Conservation (phyloP, 176 grass and related monocot genomes). For the Oryza australiensis region DNA sequence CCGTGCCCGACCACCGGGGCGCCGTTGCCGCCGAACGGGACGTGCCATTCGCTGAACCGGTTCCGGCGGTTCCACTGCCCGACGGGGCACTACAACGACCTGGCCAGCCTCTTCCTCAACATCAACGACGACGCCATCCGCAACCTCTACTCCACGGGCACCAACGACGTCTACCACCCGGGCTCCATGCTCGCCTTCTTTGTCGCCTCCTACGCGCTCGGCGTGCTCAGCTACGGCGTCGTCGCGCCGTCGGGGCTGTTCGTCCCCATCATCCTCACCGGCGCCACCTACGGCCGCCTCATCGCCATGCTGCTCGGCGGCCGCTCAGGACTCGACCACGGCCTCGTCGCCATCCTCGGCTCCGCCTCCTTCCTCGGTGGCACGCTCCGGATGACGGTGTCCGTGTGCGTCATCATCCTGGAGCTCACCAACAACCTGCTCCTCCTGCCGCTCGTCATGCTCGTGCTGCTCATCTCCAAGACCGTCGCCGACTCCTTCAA, state of each 20-base stretch:
- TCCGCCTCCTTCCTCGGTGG: slow-evolving; percentile 89
- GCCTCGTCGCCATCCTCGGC: slow-evolving; percentile 88
- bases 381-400: slow-evolving; percentile 87
- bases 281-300: slow-evolving; percentile 81
- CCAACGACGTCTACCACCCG: slow-evolving; percentile 73
- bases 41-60: slow-evolving; percentile 56
- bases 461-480: slow-evolving; percentile 94
- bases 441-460: slow-evolving; percentile 83
- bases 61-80: slow-evolving; percentile 81
- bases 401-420: slow-evolving; percentile 79
- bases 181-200: slow-evolving; percentile 71
- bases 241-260: slow-evolving; percentile 86
- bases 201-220: slow-evolving; percentile 64
- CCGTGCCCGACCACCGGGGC: slow-evolving; percentile 47
- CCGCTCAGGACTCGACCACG: slow-evolving; percentile 71
- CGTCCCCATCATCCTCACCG: slow-evolving; percentile 89
- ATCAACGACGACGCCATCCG: slow-evolving; percentile 92
- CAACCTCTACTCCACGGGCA: slow-evolving; percentile 74
- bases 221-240: slow-evolving; percentile 90
- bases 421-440: slow-evolving; percentile 98
- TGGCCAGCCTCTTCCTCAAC: slow-evolving; percentile 86
- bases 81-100: slow-evolving; percentile 79
- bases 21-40: not conserved
- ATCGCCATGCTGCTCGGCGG: slow-evolving; percentile 62
- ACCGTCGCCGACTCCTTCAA: slow-evolving; percentile 84